A percentile compares a stretch with the other conserved stretches of the same genome.
Conservation (phyloP, 176 grass and related monocot genomes). For the Coix lacrymajobi region DNA sequence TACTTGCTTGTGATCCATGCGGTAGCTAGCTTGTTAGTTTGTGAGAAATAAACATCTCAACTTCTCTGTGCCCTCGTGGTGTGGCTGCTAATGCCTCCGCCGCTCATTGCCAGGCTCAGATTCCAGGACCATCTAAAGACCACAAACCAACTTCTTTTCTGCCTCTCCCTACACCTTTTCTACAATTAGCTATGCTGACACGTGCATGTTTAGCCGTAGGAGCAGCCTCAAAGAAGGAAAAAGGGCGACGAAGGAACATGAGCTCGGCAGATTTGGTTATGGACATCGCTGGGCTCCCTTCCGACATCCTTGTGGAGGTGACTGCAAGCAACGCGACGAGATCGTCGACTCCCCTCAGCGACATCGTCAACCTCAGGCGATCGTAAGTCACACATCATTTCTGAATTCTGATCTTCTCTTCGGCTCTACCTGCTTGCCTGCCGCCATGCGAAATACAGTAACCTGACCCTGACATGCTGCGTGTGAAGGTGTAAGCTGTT, state of each 20-base stretch:
- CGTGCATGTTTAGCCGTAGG: slow-evolving; percentile 9
- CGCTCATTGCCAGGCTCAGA: slow-evolving; percentile 2
- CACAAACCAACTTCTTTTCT: slow-evolving; percentile 27
- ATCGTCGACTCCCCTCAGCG: slow-evolving; percentile 19
- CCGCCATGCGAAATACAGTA: background rate
- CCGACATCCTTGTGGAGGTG: slow-evolving; percentile 36
- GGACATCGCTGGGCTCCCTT: slow-evolving; percentile 27
- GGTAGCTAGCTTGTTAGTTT: background rate
- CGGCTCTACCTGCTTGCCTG: background rate
- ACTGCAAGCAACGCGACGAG: slow-evolving; percentile 1
- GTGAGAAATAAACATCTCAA: slow-evolving; percentile 7
- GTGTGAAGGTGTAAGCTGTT: slow-evolving; percentile 34
- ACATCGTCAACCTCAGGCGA: slow-evolving; percentile 29
- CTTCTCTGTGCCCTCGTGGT: background rate
- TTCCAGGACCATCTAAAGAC: slow-evolving; percentile 26
- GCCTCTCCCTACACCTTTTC: slow-evolving; percentile 6
- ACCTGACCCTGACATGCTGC: background rate
- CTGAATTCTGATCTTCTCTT: background rate
- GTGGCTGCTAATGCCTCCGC: background rate
- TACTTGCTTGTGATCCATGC: background rate
- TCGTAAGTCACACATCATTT: slow-evolving; percentile 18
- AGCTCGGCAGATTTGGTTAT: background rate
- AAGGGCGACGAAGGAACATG: background rate
- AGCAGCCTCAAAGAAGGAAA: slow-evolving; percentile 26
- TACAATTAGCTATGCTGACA: slow-evolving; percentile 37